phyloP scores from a whole-genome alignment of 1,139 yeast species.

The Saccharomyces hybrid region DNA sequence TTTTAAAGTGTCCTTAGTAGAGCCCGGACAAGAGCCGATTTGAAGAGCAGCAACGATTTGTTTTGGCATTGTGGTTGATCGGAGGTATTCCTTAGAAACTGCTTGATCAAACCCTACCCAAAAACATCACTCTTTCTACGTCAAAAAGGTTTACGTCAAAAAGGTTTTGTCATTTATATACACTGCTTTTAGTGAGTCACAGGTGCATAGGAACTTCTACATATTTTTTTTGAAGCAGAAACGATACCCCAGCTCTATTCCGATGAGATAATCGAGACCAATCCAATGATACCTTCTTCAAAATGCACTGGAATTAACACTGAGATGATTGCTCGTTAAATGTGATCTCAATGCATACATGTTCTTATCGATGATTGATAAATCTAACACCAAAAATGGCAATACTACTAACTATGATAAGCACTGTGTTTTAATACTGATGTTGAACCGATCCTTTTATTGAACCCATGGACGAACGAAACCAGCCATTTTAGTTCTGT shows the following conservation, averaged over 20 bases:
- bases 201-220: not conserved
- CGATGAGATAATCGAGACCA: not conserved
- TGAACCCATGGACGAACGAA: no score
- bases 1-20: slow-evolving; percentile 32
- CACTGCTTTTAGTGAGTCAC: not conserved
- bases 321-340: no score
- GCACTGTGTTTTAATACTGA: no score
- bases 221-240: not conserved
- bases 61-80: slow-evolving; percentile 12
- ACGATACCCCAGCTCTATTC: not conserved
- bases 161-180: not conserved
- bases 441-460: no score
- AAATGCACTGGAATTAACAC: not conserved
- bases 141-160: not conserved
- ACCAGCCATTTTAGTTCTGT: no score
- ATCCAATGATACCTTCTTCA: not conserved
- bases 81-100: not conserved
- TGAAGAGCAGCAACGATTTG: slow-evolving; percentile 35
- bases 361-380: no score
- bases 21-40: slow-evolving; percentile 33
- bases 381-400: no score
- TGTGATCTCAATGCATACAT: no score
- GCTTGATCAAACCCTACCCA: not conserved
- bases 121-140: not conserved
- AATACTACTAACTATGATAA: no score